Conservation (phyloP, 2,329 filamentous ascomycete genomes). For the Neopestalotiopsis clavispora region DNA sequence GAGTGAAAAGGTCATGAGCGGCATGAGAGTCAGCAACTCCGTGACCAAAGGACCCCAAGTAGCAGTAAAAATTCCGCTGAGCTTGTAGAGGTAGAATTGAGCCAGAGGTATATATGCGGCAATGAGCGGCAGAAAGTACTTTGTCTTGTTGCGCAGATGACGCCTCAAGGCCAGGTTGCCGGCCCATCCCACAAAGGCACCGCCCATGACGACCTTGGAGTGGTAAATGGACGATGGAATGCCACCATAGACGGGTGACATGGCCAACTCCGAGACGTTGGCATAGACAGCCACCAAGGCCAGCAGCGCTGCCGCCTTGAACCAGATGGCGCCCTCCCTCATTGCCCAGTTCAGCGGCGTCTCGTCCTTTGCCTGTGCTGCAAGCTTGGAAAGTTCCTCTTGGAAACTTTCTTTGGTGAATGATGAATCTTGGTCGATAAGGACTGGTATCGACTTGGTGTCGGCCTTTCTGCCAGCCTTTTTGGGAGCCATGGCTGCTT, state of each 20-base stretch:
- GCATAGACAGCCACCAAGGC: slow-evolving; percentile 67
- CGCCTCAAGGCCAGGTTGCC: slow-evolving; percentile 62
- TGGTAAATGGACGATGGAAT: slow-evolving; percentile 80
- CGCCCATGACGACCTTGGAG: slow-evolving; percentile 65
- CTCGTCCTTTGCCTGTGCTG: slow-evolving; percentile 39
- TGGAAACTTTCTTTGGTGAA: slow-evolving; percentile 59
- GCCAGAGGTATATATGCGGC: slow-evolving; percentile 76
- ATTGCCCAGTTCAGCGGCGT: slow-evolving; percentile 36
- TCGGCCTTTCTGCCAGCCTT: slow-evolving; percentile 28
- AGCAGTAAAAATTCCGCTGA: slow-evolving; percentile 70
- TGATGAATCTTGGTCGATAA: slow-evolving; percentile 36
- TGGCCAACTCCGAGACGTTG: slow-evolving; percentile 73
- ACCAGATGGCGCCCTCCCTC: slow-evolving; percentile 46
- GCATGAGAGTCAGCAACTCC: slow-evolving; percentile 75
- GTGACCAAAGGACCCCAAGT: slow-evolving; percentile 76
- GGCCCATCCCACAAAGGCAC: slow-evolving; percentile 75
- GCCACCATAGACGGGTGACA: slow-evolving; percentile 88
- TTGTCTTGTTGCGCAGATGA: slow-evolving; percentile 52
- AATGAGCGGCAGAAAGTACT: slow-evolving; percentile 69
- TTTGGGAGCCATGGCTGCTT: slow-evolving; percentile 32
- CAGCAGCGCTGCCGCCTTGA: slow-evolving; percentile 50
- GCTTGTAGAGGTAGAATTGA: slow-evolving; percentile 73
- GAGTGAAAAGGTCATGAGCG: slow-evolving; percentile 67
- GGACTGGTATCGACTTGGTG: slow-evolving; percentile 28
- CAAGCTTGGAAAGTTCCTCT: slow-evolving; percentile 57